Evolutionary conservation across 768 basidiomycete genomes (phyloP).

Genomic region (Symmetrospora coprosmae): DNA sequence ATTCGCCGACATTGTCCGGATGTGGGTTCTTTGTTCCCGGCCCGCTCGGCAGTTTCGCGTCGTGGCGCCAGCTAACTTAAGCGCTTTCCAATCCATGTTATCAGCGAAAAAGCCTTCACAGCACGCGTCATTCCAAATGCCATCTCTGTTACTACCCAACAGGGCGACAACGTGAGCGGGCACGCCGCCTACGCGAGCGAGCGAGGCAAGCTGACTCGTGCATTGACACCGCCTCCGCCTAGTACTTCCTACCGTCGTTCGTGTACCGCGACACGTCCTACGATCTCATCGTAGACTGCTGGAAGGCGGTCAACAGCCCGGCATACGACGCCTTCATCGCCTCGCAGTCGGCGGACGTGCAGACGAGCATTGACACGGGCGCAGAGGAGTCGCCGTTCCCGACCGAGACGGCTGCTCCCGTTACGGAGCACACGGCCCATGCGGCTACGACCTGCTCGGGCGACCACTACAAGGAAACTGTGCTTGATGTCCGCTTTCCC

Average conservation of each 20-base stretch:
- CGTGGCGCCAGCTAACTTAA: neutral
- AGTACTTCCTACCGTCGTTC: slow-evolving; percentile 18
- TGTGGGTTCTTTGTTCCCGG: neutral
- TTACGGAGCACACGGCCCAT: slow-evolving; percentile 1
- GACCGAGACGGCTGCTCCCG: neutral
- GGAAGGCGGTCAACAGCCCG: slow-evolving; percentile 4
- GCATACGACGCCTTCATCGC: slow-evolving; percentile 3
- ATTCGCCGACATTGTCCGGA: slow-evolving; percentile 5
- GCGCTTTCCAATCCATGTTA: neutral
- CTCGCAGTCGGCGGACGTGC: neutral
- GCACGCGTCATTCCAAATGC: slow-evolving; percentile 21
- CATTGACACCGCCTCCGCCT: neutral
- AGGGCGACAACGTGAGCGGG: neutral
- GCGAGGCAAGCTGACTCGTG: no score
- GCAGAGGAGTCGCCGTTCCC: neutral
- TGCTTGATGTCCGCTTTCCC: slow-evolving; percentile 20
- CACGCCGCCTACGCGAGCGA: no score
- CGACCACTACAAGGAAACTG: slow-evolving; percentile 10
- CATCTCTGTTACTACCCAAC: neutral
- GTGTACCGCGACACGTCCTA: slow-evolving; percentile 5
- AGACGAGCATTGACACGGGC: neutral
- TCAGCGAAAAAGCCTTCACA: slow-evolving; percentile 2
- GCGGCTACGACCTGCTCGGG: slow-evolving; percentile 12
- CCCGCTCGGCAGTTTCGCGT: neutral
- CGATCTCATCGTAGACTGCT: slow-evolving; percentile 21